Base-by-base conservation (phyloP, 164 flowering plant species). In the Sedum album region DNA sequence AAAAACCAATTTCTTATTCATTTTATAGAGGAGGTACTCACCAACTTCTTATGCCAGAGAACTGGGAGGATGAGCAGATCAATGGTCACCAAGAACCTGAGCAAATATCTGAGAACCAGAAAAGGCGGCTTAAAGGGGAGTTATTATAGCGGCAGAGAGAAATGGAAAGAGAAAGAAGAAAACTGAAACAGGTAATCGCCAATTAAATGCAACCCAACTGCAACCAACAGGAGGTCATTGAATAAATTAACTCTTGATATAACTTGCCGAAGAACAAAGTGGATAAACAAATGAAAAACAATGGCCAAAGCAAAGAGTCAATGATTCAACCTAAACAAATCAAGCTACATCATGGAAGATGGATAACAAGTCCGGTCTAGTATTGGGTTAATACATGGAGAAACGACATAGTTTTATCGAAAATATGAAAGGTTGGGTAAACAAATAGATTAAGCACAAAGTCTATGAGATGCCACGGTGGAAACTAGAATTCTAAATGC, bases 221-320 rank as follows among this genome's bases (percentile, higher is more conserved):
- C 3, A 51, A 7, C 26, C 57, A 51, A 26, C 17, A 55, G 61
- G 84, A 89, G 33, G 31, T 57, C 15, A 33, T 57, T 57, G 62
- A 57, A 57, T 26, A 3, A 26, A 26, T 57, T 33, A 57, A 11
- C 28, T 1, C 8, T 21, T 30, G 9, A 53, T 53, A 53, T 53
- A 53, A 53, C 60, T 57, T 8, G 13, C n/a, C 15, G 20, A 28
- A 26, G 31, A 57, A 57, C 18, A 2, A 26, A 57, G 62, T 15
- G 3, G 33, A 57, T 26, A 28, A 57, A 55, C 25, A 55, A 57
- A 28, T 57, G 33, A 57, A 26, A 28, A 57, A 57, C 28, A 33
- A 14, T n/a, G n/a, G n/a, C n/a, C n/a, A n/a, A n/a, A n/a, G n/a
- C n/a, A 13, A 53, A 53, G 20, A 28, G 15, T 53, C 62, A 57